Evolutionary conservation across 805 yeast genomes (phyloP), one percentile per base, ranked within the genome.

Genomic region (Aciculoconidium aculeatum): DNA sequence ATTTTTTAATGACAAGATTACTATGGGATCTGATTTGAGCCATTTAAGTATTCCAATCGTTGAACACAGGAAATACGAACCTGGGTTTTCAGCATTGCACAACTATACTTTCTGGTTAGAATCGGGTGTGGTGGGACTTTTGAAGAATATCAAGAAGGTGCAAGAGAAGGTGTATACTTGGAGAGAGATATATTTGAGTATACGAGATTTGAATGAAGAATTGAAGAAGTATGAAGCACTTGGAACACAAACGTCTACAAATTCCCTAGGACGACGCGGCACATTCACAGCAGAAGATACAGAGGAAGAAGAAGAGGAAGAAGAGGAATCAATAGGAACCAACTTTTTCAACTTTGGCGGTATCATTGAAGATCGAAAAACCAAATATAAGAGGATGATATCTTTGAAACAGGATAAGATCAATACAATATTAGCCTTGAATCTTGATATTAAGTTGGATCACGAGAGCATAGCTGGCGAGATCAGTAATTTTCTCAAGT

Each of bases 391-490:
- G 33, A 56, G 58, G 12, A 59, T 66, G 20, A 36, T 75, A 4
- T 34, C 65, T 5, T 40, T 51, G 4, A 65, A 65, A 16, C 47
- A 62, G 4, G 68, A 62, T n/a, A 52, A 62, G 13, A 61, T 68
- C 27, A 49, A 53, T 17, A 58, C 58, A 22, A 49, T 80, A 23
- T 41, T 62, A 36, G 56, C 49, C 7, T 40, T 78, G 25, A 72
- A 67, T 36, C 36, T 45, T 11, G 73, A 66, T 3, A 65, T 81
- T 14, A 72, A 66, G 31, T 36, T 40, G 14, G 66, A 58, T n/a
- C 83, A 81, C 49, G 90, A 81, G 42, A 41, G 51, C 2, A 40
- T 80, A 3, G 87, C 88, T 1, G 67, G 73, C 28, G 81, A 77
- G 47, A 57, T 79, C 11, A 77, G 77, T 29, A 72, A 68, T 28